Evolutionary conservation across 441 rosid genomes (phyloP), one percentile per base, ranked within the genome.

Genomic region (Omphalea diandra): DNA sequence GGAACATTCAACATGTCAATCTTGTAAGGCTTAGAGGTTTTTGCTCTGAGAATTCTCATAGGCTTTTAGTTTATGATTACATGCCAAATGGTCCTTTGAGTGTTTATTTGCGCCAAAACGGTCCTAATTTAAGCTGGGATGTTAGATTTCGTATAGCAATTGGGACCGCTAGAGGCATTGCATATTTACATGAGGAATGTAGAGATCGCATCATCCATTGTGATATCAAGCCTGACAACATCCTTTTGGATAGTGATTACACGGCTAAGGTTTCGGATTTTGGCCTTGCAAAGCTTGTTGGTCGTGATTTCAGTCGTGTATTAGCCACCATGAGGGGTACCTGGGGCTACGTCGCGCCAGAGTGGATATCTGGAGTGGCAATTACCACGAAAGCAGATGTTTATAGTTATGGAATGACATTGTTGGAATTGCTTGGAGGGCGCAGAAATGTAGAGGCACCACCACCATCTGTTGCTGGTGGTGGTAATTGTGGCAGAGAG

Each of bases 201-300:
- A 84, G 96, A 79, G 96, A 93, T 64, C 87, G 98, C 77, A 93
- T 93, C 57, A 87, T 93, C 69, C 98, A 90, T 70, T 93, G 98
- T 54, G 98, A 93, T 80, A 93, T 93, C 77, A 93, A 93, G 67
- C 98, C 98, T 0, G 98, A 93, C 69, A 90, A 92, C 77, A 90
- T 92, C 62, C 94, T 92, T 44, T 72, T 92, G 75, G 97, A 92
- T 62, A 40, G 74, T 40, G 91, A 88, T 35, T 83, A 81, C 76
- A 73, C 70, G 1, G 88, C 96, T 15, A 92, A 86, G 73, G 90
- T 92, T 11, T 88, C 96, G 0, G 97, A 92, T 81, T 92, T 92
- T 46, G 96, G 97, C 63, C 64, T 92, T 31, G 96, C 96, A 36
- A 92, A 88, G 89, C 91, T 92, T 7, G 77, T 92, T 49, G 93